Evolutionary conservation across 2,329 filamentous ascomycete species (phyloP), one percentile per base, ranked within the genome.

Genomic region (Hymenoscyphus infarciens): DNA sequence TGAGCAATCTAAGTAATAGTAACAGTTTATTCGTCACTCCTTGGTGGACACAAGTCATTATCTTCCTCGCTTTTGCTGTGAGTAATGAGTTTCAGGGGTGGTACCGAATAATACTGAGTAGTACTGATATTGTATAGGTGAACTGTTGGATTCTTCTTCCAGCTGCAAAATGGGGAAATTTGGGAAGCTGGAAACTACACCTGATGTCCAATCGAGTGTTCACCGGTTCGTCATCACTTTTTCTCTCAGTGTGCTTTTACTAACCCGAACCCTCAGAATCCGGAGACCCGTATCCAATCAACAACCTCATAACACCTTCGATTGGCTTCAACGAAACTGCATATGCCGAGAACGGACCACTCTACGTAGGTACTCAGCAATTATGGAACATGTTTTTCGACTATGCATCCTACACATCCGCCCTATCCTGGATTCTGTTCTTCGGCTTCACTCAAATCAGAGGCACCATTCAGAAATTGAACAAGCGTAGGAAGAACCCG

Each of bases 301-400:
- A 61, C 0, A 56, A 68, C 1, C 70, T 78, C 35, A 71, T 78
- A 16, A 77, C 74, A 1, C 61, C 74, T 1, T 64, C 76, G 27
- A 64, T 70, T 7, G 70, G 64, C 25, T 60, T 74, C 22, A 73
- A 74, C 59, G 65, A 79, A 65, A 80, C 79, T 1, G 77, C 76
- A 0, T 81, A 80, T 63, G 75, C 75, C 7, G 72, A 80, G 62
- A 75, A 81, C 38, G 84, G 84, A 0, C 81, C 81, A 1, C 76
- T 84, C 22, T 85, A 84, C 65, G 80, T 85, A 60, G 81, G 84
- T 1, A 75, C 82, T 0, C 85, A 87, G 63, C 78, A 81, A 52
- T 76, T 85, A 2, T 87, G 84, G 84, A 72, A 74, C 5, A 83
- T 83, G 64, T 86, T 86, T 73, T 86, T 85, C 70, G 82, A 84